These are phyloP conservation scores for Nidula niveotomentosa DNA, from an alignment of 1,284 basidiomycete genomes.

Conservation along the genomic window DNA sequence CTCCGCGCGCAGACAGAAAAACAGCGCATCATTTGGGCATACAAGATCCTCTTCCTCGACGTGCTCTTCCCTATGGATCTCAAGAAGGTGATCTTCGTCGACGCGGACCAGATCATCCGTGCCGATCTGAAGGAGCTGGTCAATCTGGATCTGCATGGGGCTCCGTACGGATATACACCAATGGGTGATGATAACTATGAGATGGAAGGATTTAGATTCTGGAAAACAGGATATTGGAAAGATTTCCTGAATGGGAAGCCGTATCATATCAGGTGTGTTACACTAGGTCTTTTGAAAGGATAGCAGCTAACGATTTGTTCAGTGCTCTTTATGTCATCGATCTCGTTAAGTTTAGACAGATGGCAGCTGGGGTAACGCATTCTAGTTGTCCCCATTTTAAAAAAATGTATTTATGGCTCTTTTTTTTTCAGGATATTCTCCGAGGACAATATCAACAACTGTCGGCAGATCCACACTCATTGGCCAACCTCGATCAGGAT, in stretches of 20 bases:
- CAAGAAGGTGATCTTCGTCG: constrained; percentile 98
- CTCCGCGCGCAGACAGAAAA: constrained; percentile 96
- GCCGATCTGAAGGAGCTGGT: constrained; percentile 94
- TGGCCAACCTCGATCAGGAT: constrained; percentile 97
- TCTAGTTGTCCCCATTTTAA: neutral
- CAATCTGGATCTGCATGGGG: constrained; percentile 87
- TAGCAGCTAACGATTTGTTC: neutral
- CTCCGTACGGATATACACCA: constrained; percentile 93
- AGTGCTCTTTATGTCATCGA: constrained; percentile 97
- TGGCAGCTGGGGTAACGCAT: constrained; percentile 71
- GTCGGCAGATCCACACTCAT: constrained; percentile 90
- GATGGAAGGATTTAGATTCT: constrained; percentile 98
- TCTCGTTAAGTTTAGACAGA: constrained; percentile 90
- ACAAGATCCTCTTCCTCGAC: constrained; percentile 99
- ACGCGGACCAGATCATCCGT: constrained; percentile 96
- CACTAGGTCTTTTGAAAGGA: neutral
- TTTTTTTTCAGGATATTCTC: constrained; percentile 70
- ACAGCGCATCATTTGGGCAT: constrained; percentile 99
- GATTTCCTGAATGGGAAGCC: constrained; percentile 79
- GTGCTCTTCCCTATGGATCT: constrained; percentile 98
- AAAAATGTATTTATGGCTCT: constrained; percentile 3
- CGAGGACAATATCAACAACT: constrained; percentile 92
- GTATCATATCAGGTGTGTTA: constrained; percentile 86
- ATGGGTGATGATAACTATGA: constrained; percentile 96
- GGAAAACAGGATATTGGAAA: constrained; percentile 96